Evolutionary conservation across 345 rosid genomes (phyloP), one percentile per base, ranked within the genome.

Genomic region (Microcos paniculata): DNA sequence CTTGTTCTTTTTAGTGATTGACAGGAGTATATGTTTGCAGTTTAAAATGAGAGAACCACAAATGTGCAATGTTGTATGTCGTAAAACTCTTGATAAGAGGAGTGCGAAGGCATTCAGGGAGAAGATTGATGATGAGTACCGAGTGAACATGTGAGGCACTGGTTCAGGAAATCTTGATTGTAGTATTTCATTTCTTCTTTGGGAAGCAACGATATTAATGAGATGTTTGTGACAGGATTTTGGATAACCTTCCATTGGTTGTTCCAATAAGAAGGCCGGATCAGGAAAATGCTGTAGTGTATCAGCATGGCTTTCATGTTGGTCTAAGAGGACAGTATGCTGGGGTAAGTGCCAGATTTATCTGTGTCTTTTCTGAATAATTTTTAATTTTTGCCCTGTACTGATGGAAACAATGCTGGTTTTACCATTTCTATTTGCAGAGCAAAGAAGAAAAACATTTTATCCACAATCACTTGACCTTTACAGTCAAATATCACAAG

Each of bases 61-160:
- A 57, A 72, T 72, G 65, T 72, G 75, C 75, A 57, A 57, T 21
- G 8, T 72, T 40, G 24, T 72, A 38, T 71, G 75, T 33, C 75
- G 75, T 21, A 56, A 81, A 21, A 78, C 53, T 4, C 91, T 90
- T 42, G 82, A 86, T 81, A 87, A 84, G 78, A 90, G 88, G 81
- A 77, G 84, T 2, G 83, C 90, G 5, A 87, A 90, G 77, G 89
- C 85, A 35, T 92, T 91, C 77, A 91, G 87, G 84, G 97, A 92
- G 74, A 94, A 91, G 87, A 92, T 92, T 21, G 79, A 86, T 14
- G 97, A 94, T 76, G 98, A 94, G 52, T 94, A 94, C 76, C 87
- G 91, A 21, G 97, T 90, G 23, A 92, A 92, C 58, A 75, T 75
- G 78, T 75, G 42, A 75, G 63, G 53, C 53, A 21, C 42, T 35